These are phyloP conservation scores for Cystobasidium pallidum DNA, from an alignment of 1,284 basidiomycete genomes.

Conservation along the genomic window DNA sequence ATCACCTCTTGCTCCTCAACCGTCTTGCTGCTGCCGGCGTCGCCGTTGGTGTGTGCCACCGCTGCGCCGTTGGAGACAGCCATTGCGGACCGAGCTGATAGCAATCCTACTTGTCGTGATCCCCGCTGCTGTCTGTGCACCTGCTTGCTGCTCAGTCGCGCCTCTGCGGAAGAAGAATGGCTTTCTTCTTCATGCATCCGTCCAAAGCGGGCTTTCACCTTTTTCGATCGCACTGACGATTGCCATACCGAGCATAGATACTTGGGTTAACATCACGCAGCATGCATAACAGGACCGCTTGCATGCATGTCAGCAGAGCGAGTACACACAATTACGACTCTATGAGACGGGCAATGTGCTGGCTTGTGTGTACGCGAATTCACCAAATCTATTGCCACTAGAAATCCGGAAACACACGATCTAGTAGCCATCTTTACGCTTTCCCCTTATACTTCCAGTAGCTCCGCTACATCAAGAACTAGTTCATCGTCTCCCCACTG, in stretches of 20 bases:
- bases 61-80: constrained; percentile 7
- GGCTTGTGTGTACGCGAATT: too few species aligned
- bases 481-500: constrained; percentile 85
- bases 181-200: background rate
- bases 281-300: too few species aligned
- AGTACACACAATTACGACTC: too few species aligned
- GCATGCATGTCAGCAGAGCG: too few species aligned
- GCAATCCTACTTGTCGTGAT: background rate
- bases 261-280: too few species aligned
- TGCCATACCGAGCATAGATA: too few species aligned
- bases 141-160: background rate
- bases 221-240: constrained; percentile 7
- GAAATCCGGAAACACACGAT: too few species aligned
- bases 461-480: constrained; percentile 65
- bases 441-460: constrained; percentile 54
- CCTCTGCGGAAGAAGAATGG: constrained; percentile 1
- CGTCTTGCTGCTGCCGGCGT: constrained; percentile 1
- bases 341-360: too few species aligned
- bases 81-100: constrained; percentile 1
- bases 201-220: background rate
- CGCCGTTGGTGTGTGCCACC: constrained; percentile 8
- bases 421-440: too few species aligned
- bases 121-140: background rate
- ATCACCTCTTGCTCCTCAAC: constrained; percentile 32
- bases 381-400: too few species aligned